Base-by-base conservation (phyloP, 495 filamentous ascomycete genomes). In the Podospora fimiseda region DNA sequence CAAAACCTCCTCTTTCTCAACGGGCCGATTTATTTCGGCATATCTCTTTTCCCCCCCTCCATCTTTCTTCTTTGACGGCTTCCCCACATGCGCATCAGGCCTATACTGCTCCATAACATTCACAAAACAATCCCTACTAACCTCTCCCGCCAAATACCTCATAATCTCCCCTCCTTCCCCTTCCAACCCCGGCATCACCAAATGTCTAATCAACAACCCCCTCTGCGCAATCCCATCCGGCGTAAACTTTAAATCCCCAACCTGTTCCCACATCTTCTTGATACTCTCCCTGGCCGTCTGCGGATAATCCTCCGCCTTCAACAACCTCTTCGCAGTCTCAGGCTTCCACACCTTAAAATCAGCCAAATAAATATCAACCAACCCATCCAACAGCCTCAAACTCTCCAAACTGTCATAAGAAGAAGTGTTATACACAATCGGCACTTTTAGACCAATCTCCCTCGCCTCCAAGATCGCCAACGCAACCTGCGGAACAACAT, bases 91-190 rank as follows among this genome's bases (percentile, higher is more conserved):
- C 9, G 86, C 86, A 61, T 82, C 78, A 0, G 86, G 85, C 52
- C 80, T 79, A 62, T 89, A 90, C 69, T 89, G 87, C 70, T 90
- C 86, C 86, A 86, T 86, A 53, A 86, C 79, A 61, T 86, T 77
- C 48, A 86, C 76, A 65, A 86, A 88, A 15, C 84, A 67, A 65
- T 90, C 86, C 59, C 58, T 73, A 19, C 82, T 86, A 1, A 90
- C 75, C 50, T 88, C 77, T 50, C 71, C 66, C 0, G 81, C 85
- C 24, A 90, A 69, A 78, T 83, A 90, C 47, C 62, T 69, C 72
- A 90, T 82, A 54, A 90, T 90, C 57, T 81, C 67, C 30, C 70
- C 60, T 3, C 83, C 82, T 61, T 90, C 86, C 18, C 78, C 76
- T 56, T 83, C 84, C 62, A 77, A 77, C 0, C 85, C 84, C 0